These are phyloP conservation scores for Metschnikowia noctiluminum DNA, from an alignment of 805 yeast genomes.

Conservation along the genomic window DNA sequence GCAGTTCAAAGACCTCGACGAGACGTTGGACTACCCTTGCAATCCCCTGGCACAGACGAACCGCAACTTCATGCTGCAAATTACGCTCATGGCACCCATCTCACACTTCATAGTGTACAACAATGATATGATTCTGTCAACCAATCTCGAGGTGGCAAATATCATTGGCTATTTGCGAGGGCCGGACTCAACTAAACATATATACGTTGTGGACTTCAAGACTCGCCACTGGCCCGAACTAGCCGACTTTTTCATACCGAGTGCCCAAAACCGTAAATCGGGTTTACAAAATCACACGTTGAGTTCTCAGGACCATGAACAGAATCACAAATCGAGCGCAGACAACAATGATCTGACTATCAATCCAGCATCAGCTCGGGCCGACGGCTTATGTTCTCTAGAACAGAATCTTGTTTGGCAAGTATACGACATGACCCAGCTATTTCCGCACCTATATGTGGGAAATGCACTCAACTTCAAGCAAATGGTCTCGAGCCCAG, in stretches of 20 bases:
- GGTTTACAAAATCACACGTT: background rate
- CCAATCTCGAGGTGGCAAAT: slow-evolving; percentile 21
- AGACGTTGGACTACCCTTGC: background rate
- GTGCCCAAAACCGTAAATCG: too few relatives aligned
- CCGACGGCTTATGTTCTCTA: slow-evolving; percentile 21
- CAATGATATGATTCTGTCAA: slow-evolving; percentile 15
- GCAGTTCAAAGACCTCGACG: slow-evolving; percentile 5
- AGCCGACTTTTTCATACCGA: slow-evolving; percentile 3
- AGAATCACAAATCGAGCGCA: background rate
- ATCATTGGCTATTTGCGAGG: slow-evolving; percentile 11
- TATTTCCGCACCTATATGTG: slow-evolving; percentile 25
- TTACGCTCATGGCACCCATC: slow-evolving; percentile 30
- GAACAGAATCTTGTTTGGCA: slow-evolving; percentile 38
- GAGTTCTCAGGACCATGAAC: background rate
- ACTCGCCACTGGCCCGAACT: slow-evolving; percentile 1
- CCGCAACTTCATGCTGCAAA: slow-evolving; percentile 30
- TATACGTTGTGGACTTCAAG: slow-evolving; percentile 12
- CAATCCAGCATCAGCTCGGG: background rate
- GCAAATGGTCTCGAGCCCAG: slow-evolving; percentile 12
- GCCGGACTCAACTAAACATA: background rate
- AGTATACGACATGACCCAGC: slow-evolving; percentile 28
- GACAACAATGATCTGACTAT: background rate
- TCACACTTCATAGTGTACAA: slow-evolving; percentile 33
- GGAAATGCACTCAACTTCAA: slow-evolving; percentile 33
- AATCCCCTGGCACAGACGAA: slow-evolving; percentile 22